Evolutionary conservation across 345 rosid genomes (phyloP).

Genomic region (Rhodamnia rubescens): DNA sequence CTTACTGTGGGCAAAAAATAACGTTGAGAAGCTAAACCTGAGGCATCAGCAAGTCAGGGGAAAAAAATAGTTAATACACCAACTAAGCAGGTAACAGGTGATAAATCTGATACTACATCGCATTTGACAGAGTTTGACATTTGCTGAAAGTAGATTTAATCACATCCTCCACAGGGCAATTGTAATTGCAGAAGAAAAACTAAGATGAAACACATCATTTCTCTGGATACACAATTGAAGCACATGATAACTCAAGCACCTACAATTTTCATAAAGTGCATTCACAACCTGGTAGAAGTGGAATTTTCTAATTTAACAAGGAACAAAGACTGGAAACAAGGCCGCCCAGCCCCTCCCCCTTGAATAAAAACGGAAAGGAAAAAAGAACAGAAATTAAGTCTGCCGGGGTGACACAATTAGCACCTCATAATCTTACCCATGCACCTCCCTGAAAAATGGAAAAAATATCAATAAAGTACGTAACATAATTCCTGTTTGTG

Average conservation of each 20-base stretch:
- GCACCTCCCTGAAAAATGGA: neutral
- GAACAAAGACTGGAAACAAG: neutral
- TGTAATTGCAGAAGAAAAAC: neutral
- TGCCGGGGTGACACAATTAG: neutral
- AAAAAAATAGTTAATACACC: neutral
- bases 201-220: neutral
- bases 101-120: neutral
- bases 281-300: neutral
- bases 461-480: neutral
- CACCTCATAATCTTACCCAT: neutral
- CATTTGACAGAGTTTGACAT: neutral
- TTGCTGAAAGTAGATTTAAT: neutral
- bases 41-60: conserved; percentile 1
- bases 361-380: neutral
- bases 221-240: neutral
- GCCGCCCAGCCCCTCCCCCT: neutral
- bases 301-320: neutral
- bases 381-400: neutral
- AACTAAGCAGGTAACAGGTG: neutral
- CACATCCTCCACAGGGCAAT: neutral
- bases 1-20: conserved; percentile 92
- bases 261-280: neutral
- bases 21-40: conserved; percentile 98
- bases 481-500: neutral
- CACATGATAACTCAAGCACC: neutral